Evolutionary conservation across 768 basidiomycete genomes (phyloP), one percentile per base, ranked within the genome.

Genomic region (Mycena venus): DNA sequence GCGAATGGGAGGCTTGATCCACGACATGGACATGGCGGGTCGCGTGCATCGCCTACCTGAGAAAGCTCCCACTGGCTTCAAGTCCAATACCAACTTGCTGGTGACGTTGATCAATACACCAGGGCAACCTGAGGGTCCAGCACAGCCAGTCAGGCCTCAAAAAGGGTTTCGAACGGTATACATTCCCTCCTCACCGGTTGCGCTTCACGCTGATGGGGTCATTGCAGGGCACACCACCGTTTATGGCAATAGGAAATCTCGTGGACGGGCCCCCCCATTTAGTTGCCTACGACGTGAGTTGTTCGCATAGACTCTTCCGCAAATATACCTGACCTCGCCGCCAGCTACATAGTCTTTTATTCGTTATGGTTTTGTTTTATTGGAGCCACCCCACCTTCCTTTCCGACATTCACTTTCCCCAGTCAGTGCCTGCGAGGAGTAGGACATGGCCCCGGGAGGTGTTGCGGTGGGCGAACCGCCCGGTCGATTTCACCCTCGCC

Each of bases 21-120:
- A 71, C n/a, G 70, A 64, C 61, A 23, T 71, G 53, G 70, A 71
- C 27, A 71, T 71, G 70, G 70, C 61, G 17, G 70, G 70, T 64
- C 38, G 70, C 9, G 15, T 44, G 31, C 70, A 63, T 71, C 53
- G 15, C 53, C 36, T 32, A 12, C 70, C 70, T 38, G 32, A 55
- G n/a, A 3, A 19, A 34, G 2, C 14, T 49, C 47, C 69, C 21
- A 25, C 56, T 23, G 31, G 17, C 53, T 47, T n/a, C 34, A 19
- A 17, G 19, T 34, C 29, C 15, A 32, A 53, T 3, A 6, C 49
- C 34, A 5, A 70, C 59, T 51, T 56, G 29, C 40, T 40, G 58
- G 34, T 23, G 32, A 27, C 25, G 31, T 3, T 47, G 23, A 23
- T 32, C 34, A 49, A 47, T 15, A 4, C 12, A 21, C 25, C 36